Conservation (phyloP, 148 eudicot genomes). For the Simmondsia chinensis region DNA sequence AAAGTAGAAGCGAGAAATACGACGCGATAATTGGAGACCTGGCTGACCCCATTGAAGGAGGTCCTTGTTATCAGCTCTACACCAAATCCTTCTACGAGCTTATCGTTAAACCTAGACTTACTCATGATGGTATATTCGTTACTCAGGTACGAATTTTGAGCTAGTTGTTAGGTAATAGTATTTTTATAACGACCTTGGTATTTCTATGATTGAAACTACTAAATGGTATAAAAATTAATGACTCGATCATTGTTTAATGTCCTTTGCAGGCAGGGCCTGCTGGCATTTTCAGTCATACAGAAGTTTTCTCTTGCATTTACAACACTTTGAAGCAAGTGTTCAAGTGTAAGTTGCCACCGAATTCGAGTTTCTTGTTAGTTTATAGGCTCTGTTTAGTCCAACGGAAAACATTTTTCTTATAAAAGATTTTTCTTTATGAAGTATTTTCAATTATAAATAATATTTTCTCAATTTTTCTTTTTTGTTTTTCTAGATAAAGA, state of each 20-base stretch:
- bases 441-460: no score
- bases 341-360: conserved; percentile 44
- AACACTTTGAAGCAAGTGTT: conserved; percentile 89
- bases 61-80: conserved; percentile 90
- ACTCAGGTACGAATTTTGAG: conserved; percentile 60
- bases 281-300: conserved; percentile 87
- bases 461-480: no score
- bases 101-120: conserved; percentile 64
- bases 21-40: conserved; percentile 86
- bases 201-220: no score
- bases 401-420: no score
- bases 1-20: conserved; percentile 48
- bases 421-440: no score
- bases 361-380: not conserved
- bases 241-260: not conserved
- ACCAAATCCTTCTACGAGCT: conserved; percentile 84
- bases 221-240: no score
- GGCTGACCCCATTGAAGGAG: conserved; percentile 95
- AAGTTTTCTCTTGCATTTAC: conserved; percentile 85
- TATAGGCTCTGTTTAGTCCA: no score
- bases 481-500: no score
- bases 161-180: no score
- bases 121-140: conserved; percentile 65
- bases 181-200: no score
- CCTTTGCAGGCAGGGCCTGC: conserved; percentile 86